Percentiles rank a stretch among this genome's conserved stretches.
These are phyloP conservation scores for Mycena sp. DNA, from an alignment of 1,284 basidiomycete genomes.

Conservation along the genomic window DNA sequence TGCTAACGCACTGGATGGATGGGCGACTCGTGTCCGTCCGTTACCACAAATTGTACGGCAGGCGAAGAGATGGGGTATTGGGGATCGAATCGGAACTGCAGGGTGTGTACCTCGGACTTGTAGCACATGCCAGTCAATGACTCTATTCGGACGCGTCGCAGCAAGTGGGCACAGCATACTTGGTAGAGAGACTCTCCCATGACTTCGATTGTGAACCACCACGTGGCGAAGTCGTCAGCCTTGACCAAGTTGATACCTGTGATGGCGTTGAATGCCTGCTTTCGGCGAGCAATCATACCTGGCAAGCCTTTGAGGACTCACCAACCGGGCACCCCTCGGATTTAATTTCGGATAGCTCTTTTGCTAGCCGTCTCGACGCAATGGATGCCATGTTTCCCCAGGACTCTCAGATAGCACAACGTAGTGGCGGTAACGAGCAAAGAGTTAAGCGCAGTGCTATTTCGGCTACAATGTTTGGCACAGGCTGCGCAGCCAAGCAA, in stretches of 20 bases:
- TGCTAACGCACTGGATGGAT: constrained; percentile 72
- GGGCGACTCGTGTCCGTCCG: constrained; percentile 67
- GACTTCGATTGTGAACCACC: constrained; percentile 80
- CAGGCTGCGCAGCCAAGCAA: not conserved
- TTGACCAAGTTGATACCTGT: constrained; percentile 75
- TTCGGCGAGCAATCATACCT: not conserved
- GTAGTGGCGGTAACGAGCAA: too few relatives aligned
- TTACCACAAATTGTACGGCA: constrained; percentile 83
- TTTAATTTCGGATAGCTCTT: constrained; percentile 79
- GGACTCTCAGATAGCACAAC: too few relatives aligned
- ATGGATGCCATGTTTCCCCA: constrained; percentile 80
- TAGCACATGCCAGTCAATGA: not conserved
- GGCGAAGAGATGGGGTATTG: constrained; percentile 85
- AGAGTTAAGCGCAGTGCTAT: too few relatives aligned
- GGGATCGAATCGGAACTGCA: constrained; percentile 80
- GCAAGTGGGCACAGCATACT: too few relatives aligned
- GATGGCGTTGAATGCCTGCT: not conserved
- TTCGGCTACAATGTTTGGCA: too few relatives aligned
- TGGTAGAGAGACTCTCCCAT: constrained; percentile 81
- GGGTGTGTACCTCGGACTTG: constrained; percentile 78
- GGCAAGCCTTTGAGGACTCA: constrained; percentile 41
- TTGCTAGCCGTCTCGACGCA: constrained; percentile 70
- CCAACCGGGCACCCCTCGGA: constrained; percentile 78
- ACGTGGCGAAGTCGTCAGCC: constrained; percentile 78
- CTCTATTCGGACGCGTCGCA: not conserved